Evolutionary conservation across 1,284 basidiomycete genomes (phyloP).

Genomic region (Ceratorhiza oryzae-sativae): DNA sequence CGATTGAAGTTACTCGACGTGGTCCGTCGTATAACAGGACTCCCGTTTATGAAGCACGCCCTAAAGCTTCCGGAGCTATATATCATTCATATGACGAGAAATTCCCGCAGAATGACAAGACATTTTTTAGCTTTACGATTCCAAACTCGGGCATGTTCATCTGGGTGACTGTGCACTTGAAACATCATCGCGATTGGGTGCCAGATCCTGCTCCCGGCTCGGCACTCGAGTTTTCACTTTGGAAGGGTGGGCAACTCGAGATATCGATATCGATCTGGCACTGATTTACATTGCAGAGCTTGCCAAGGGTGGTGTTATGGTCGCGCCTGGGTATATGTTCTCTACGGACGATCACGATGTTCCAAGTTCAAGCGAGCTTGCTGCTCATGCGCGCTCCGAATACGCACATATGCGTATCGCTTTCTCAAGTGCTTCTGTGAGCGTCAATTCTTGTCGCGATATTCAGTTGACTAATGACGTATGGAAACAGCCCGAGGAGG

Average conservation of each 20-base stretch:
- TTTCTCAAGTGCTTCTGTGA: slow-evolving; percentile 65
- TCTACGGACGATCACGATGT: slow-evolving; percentile 49
- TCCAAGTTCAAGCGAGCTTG: slow-evolving; percentile 9
- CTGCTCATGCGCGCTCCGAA: slow-evolving; percentile 15
- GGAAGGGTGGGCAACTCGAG: slow-evolving; percentile 47
- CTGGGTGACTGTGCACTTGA: slow-evolving; percentile 73
- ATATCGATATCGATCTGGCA: neutral
- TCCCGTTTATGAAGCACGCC: slow-evolving; percentile 9
- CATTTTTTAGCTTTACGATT: slow-evolving; percentile 72
- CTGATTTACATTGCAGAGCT: slow-evolving; percentile 48
- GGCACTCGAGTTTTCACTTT: slow-evolving; percentile 63
- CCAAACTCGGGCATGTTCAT: slow-evolving; percentile 75
- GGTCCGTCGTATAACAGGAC: neutral
- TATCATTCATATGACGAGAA: slow-evolving; percentile 57
- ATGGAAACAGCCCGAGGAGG: slow-evolving; percentile 51
- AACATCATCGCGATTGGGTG: slow-evolving; percentile 57
- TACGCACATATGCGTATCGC: slow-evolving; percentile 68
- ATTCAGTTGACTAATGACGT: neutral
- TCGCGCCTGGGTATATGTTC: slow-evolving; percentile 69
- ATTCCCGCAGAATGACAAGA: slow-evolving; percentile 49
- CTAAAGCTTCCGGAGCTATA: slow-evolving; percentile 40
- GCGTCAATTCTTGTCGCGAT: slow-evolving; percentile 41
- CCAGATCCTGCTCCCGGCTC: slow-evolving; percentile 52
- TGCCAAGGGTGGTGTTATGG: slow-evolving; percentile 66
- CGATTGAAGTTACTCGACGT: neutral